Percentiles rank a stretch among this genome's conserved stretches.
Conservation (phyloP, 1,139 yeast genomes). For the Yamadazyma friedrichii region DNA sequence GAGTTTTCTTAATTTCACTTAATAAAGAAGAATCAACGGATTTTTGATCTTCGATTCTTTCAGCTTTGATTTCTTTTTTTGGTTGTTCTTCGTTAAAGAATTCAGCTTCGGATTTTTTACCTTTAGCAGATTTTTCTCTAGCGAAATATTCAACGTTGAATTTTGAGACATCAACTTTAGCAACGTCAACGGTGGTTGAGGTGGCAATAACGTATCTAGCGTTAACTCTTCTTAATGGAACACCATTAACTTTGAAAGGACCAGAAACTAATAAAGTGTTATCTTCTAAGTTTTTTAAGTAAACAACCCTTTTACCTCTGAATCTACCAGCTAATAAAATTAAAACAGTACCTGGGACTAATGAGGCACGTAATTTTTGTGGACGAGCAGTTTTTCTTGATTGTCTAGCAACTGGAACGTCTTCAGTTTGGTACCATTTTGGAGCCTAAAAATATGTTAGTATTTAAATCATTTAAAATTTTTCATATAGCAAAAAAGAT, state of each 20-base stretch:
- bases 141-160: constrained; percentile 97
- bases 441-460: constrained; percentile 63
- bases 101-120: constrained; percentile 85
- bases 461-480: constrained; percentile 16
- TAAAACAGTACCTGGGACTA: constrained; percentile 98
- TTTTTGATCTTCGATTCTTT: constrained; percentile 98
- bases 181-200: constrained; percentile 84
- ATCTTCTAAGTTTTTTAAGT: constrained; percentile 97
- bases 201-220: constrained; percentile 99
- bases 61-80: constrained; percentile 88
- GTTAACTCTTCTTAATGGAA: constrained; percentile 99
- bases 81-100: constrained; percentile 87
- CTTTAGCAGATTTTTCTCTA: constrained; percentile 84
- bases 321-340: constrained; percentile 99
- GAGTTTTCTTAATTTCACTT: constrained; percentile 95
- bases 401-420: constrained; percentile 82
- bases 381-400: constrained; percentile 92
- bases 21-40: constrained; percentile 91
- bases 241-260: constrained; percentile 99
- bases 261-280: constrained; percentile 97
- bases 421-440: constrained; percentile 96
- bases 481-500: not conserved
- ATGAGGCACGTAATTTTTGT: constrained; percentile 93
- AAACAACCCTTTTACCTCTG: constrained; percentile 99
- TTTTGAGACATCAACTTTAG: constrained; percentile 83